Conservation (phyloP, 345 rosid genomes). For the Erucastrum elatum region DNA sequence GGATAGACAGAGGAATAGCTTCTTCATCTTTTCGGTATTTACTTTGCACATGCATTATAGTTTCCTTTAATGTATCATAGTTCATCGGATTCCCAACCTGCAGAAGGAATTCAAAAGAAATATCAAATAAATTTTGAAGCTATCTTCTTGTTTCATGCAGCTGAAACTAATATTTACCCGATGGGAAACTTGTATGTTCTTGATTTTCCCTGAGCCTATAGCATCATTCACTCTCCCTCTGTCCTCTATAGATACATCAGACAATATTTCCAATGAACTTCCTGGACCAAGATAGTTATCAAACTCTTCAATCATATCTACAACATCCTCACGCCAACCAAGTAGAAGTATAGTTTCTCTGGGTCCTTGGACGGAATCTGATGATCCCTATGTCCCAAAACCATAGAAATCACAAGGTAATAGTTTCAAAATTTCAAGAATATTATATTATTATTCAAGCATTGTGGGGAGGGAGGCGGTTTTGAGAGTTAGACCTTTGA, state of each 20-base stretch:
- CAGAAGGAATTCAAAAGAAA: conserved; percentile 20
- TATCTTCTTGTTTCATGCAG: conserved; percentile 2
- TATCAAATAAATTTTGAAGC: conserved; percentile 15
- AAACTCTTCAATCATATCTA: conserved; percentile 87
- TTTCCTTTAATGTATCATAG: conserved; percentile 67
- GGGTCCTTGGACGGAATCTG: conserved; percentile 69
- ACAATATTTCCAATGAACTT: conserved; percentile 84
- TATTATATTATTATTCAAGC: background rate
- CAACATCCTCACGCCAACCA: conserved; percentile 96
- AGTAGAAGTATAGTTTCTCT: conserved; percentile 80
- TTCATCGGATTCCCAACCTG: conserved; percentile 92
- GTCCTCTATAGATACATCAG: conserved; percentile 80
- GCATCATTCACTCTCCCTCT: conserved; percentile 49
- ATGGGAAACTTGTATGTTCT: conserved; percentile 61
- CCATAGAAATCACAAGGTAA: conserved; percentile 19
- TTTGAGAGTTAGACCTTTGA: conserved; percentile 64
- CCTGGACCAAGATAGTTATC: conserved; percentile 97
- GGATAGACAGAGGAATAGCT: conserved; percentile 64
- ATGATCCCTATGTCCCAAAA: conserved; percentile 48
- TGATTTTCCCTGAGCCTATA: conserved; percentile 50
- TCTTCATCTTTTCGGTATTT: conserved; percentile 51
- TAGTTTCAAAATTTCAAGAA: background rate
- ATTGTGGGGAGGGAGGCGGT: background rate
- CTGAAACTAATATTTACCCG: conserved; percentile 46
- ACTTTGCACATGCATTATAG: conserved; percentile 54